Base-by-base conservation (phyloP, 2,329 filamentous ascomycete species). In the Colletotrichum phormii region DNA sequence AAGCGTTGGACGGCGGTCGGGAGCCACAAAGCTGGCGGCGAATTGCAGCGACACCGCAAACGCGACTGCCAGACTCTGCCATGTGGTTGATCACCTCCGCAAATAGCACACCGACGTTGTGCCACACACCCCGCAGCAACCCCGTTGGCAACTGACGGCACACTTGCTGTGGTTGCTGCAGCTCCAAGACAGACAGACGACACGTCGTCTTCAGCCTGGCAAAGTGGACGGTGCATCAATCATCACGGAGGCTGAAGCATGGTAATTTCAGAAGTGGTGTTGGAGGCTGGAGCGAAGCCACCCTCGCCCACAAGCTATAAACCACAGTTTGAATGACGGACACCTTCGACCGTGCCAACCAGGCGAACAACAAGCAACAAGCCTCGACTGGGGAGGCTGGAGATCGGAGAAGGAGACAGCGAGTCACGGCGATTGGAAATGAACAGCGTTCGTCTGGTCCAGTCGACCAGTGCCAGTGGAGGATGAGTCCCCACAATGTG, bases 361-460 rank as follows among this genome's bases (percentile, higher is more conserved):
- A 49, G 11, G 24, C 24, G 22, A 35, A 46, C 55, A 70, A 63
- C 54, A 46, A 64, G 59, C 53, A 69, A 35, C 46, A 42, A 58
- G 51, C 59, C 61, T 42, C 31, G 54, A 69, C 59, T 59, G 59
- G 65, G 65, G 70, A 64, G 70, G 70, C 59, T 70, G 60, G 65
- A 64, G 42, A 58, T 69, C 65, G 65, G 53, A 68, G 42, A 42
- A 63, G 31, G 31, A 9, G 26, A 24, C 13, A 51, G 70, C 71
- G 71, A 71, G 61, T 71, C 71, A 63, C 29, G 55, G 46, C 55
- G 55, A 71, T 73, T 73, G 67, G 71, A 71, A 73, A 71, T 73
- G 61, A 58, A 57, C 60, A 66, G 67, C 62, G 71, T 67, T 73
- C 71, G 57, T 73, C 71, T 73, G 71, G 71, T 61, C 49, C 61